Percentiles rank a stretch among this genome's conserved stretches.
Evolutionary conservation across 371 early-diverging fungal genomes (phyloP).

Genomic region (Mortierella sp.): DNA sequence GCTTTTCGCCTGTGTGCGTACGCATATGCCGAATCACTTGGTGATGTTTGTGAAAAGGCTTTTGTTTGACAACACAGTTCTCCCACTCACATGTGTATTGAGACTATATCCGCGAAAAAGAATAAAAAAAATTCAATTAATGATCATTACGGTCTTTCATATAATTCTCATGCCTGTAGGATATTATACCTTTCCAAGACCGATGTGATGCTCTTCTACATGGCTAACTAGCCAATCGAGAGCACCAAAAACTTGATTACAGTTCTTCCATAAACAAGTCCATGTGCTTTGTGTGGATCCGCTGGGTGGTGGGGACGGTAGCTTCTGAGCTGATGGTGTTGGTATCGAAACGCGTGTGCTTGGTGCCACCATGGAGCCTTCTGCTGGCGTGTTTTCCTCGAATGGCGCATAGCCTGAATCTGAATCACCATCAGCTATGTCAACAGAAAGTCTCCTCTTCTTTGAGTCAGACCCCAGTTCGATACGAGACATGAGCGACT

Average conservation of each 20-base stretch:
- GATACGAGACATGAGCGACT: slow-evolving; percentile 43
- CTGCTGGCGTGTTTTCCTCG: slow-evolving; percentile 18
- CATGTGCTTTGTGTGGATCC: slow-evolving; percentile 45
- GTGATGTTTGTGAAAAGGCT: slow-evolving; percentile 57
- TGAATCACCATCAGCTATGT: slow-evolving; percentile 37
- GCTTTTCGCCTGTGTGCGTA: slow-evolving; percentile 61
- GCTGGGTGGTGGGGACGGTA: slow-evolving; percentile 10
- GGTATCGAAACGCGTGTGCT: neutral
- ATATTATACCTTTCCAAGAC: slow-evolving; percentile 48
- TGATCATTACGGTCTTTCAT: neutral
- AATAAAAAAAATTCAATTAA: neutral
- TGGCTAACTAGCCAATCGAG: slow-evolving; percentile 55
- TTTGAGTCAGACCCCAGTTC: slow-evolving; percentile 32
- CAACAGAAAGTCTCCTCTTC: slow-evolving; percentile 46
- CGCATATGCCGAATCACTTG: slow-evolving; percentile 57
- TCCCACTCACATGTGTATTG: slow-evolving; percentile 58
- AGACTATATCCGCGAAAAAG: slow-evolving; percentile 21
- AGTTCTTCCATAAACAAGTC: slow-evolving; percentile 57
- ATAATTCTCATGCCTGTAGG: no score
- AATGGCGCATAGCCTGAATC: slow-evolving; percentile 24
- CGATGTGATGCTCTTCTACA: slow-evolving; percentile 52
- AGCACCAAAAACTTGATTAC: slow-evolving; percentile 52
- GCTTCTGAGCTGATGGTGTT: slow-evolving; percentile 6
- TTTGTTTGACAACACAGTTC: slow-evolving; percentile 57
- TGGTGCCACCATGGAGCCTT: slow-evolving; percentile 17